Percentiles rank a stretch among this genome's conserved stretches.
Conservation (phyloP, 768 basidiomycete species). For the Saitozyma podzolica region DNA sequence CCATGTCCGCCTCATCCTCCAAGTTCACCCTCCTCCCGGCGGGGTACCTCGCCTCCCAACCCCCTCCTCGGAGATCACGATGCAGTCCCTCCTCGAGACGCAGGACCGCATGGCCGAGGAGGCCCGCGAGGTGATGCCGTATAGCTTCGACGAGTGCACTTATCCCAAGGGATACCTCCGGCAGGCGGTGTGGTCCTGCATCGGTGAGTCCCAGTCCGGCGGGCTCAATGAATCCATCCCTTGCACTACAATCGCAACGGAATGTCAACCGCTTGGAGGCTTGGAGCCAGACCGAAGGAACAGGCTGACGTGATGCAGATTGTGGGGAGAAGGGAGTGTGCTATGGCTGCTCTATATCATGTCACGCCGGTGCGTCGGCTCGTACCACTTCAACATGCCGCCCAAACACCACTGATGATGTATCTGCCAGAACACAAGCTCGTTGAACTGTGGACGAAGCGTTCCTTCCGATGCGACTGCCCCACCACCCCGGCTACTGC, state of each 20-base stretch:
- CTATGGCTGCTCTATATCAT: constrained; percentile 51
- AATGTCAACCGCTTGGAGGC: too few relatives aligned
- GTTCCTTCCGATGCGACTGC: constrained; percentile 50
- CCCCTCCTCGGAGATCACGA: constrained; percentile 32
- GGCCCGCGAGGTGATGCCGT: constrained; percentile 47
- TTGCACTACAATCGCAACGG: too few relatives aligned
- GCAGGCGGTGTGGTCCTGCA: constrained; percentile 47
- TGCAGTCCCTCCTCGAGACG: constrained; percentile 39
- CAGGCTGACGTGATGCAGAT: constrained; percentile 27
- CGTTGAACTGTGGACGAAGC: constrained; percentile 47
- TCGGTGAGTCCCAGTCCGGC: constrained; percentile 25
- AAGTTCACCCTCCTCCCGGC: too few relatives aligned
- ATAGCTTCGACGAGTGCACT: constrained; percentile 46
- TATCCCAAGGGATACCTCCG: constrained; percentile 42
- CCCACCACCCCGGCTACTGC: constrained; percentile 25
- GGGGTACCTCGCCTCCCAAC: too few relatives aligned
- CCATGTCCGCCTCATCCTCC: too few relatives aligned
- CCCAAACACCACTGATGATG: constrained; percentile 8
- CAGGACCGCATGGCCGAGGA: constrained; percentile 41
- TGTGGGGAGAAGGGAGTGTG: constrained; percentile 49
- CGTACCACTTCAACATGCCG: too few relatives aligned
- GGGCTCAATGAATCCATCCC: neutral
- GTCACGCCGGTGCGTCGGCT: constrained; percentile 49
- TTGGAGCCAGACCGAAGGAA: too few relatives aligned
- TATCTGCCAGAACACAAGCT: constrained; percentile 38